phyloP scores from a whole-genome alignment of 306 rosid genomes.

The Lotus japonicus region DNA sequence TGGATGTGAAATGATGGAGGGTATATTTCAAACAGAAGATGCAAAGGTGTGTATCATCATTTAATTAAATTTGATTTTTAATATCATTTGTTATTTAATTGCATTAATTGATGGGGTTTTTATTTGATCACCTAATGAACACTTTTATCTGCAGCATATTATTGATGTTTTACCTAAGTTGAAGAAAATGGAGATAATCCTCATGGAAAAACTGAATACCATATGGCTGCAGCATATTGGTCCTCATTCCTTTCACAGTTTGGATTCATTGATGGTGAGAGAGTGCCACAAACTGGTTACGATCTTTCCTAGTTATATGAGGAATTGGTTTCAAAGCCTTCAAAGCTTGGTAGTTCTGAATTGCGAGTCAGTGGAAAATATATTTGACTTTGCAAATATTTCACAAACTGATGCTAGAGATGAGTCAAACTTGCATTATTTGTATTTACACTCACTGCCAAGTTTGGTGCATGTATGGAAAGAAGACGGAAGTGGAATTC shows the following conservation, averaged over 20 bases:
- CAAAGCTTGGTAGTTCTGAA: background rate
- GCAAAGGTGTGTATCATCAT: background rate
- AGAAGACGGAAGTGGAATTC: background rate
- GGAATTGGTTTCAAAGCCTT: background rate
- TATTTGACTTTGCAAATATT: constrained; percentile 3
- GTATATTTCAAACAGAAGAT: background rate
- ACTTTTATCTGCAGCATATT: background rate
- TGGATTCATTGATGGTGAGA: background rate
- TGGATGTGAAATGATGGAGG: constrained; percentile 3
- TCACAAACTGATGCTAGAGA: background rate
- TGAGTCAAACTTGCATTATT: background rate
- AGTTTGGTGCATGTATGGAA: constrained; percentile 21
- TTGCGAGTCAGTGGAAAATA: background rate
- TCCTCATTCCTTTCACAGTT: background rate
- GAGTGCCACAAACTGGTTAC: constrained; percentile 10
- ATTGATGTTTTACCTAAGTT: constrained; percentile 4
- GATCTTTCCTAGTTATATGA: background rate
- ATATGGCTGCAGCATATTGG: constrained; percentile 1
- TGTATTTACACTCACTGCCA: background rate
- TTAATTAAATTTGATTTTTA: background rate
- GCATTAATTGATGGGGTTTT: background rate
- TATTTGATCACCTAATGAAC: background rate
- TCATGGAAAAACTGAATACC: background rate
- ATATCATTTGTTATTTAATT: background rate
- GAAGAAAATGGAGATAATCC: background rate